A percentile compares a stretch with the other conserved stretches of the same genome.
These are phyloP conservation scores for Annulohypoxylon stygium DNA, from an alignment of 495 filamentous ascomycete genomes.

Conservation along the genomic window DNA sequence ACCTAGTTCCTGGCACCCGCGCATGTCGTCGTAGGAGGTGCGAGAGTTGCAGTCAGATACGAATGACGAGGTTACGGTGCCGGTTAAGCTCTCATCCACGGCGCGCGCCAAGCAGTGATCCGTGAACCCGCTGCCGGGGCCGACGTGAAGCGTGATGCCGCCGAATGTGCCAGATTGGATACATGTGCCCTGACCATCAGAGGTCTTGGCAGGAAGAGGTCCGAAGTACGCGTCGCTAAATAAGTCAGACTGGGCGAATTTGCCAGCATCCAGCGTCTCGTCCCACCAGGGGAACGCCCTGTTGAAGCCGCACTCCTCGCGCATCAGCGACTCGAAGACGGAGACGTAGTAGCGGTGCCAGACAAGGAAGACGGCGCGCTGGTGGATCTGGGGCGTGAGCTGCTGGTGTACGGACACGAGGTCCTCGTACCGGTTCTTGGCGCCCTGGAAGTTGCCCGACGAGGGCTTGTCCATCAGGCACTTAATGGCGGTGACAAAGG, in stretches of 20 bases:
- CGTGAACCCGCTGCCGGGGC: slow-evolving; percentile 46
- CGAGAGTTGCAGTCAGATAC: slow-evolving; percentile 50
- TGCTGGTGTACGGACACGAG: slow-evolving; percentile 58
- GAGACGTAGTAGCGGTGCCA: slow-evolving; percentile 59
- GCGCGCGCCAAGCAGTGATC: slow-evolving; percentile 53
- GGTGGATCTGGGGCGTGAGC: slow-evolving; percentile 54
- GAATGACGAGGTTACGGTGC: slow-evolving; percentile 45
- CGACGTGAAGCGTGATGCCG: slow-evolving; percentile 53
- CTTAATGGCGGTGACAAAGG: slow-evolving; percentile 53
- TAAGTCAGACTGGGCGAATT: slow-evolving; percentile 51
- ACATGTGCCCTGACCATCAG: slow-evolving; percentile 52
- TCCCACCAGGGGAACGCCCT: slow-evolving; percentile 60
- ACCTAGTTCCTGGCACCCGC: slow-evolving; percentile 51
- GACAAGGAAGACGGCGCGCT: slow-evolving; percentile 55
- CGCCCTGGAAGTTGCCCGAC: slow-evolving; percentile 44
- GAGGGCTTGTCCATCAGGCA: slow-evolving; percentile 55
- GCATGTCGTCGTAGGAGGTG: slow-evolving; percentile 48
- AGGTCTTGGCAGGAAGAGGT: slow-evolving; percentile 49
- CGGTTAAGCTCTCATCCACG: slow-evolving; percentile 49
- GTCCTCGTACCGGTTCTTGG: slow-evolving; percentile 55
- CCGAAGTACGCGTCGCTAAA: slow-evolving; percentile 52
- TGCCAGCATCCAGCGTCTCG: slow-evolving; percentile 56
- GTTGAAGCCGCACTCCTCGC: slow-evolving; percentile 56
- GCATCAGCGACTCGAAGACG: slow-evolving; percentile 55
- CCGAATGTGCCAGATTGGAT: slow-evolving; percentile 52